Percentiles rank a stretch among this genome's conserved stretches.
phyloP scores from a whole-genome alignment of 345 rosid species.

The Citrus hindsii region DNA sequence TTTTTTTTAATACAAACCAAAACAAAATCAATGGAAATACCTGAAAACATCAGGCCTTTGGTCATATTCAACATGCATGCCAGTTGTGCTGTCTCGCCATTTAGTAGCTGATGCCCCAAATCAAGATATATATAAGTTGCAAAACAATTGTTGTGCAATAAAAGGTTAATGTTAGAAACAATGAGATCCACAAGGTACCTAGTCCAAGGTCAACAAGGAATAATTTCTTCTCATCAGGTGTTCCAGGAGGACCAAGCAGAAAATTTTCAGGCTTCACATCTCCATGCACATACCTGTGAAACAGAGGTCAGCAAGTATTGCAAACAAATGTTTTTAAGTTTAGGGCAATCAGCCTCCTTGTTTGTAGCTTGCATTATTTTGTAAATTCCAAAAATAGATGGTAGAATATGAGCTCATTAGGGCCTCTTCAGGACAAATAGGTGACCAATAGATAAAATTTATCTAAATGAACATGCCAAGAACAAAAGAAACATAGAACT shows the following conservation, averaged over 20 bases:
- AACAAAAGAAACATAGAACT: not conserved
- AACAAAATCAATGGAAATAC: slow-evolving; percentile 21
- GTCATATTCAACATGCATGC: slow-evolving; percentile 66
- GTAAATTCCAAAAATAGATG: not conserved
- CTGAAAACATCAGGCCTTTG: slow-evolving; percentile 84
- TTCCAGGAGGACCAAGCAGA: slow-evolving; percentile 62
- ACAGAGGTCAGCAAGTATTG: not conserved
- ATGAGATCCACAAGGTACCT: slow-evolving; percentile 33
- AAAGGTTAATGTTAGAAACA: not conserved
- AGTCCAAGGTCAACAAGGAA: slow-evolving; percentile 72
- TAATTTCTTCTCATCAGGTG: slow-evolving; percentile 55
- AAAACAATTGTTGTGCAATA: not conserved
- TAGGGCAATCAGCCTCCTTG: not conserved
- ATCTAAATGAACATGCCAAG: not conserved
- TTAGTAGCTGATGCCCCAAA: slow-evolving; percentile 45
- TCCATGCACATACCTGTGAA: slow-evolving; percentile 64
- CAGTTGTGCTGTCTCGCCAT: slow-evolving; percentile 57
- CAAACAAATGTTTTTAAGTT: not conserved
- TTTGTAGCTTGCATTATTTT: not conserved
- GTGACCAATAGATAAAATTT: not conserved
- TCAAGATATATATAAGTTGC: not conserved
- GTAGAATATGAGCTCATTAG: not conserved
- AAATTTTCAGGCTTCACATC: slow-evolving; percentile 83
- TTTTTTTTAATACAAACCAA: not conserved
- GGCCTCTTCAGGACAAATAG: not conserved